Conservation (phyloP, 2,329 filamentous ascomycete species). For the Microsporum canis region DNA sequence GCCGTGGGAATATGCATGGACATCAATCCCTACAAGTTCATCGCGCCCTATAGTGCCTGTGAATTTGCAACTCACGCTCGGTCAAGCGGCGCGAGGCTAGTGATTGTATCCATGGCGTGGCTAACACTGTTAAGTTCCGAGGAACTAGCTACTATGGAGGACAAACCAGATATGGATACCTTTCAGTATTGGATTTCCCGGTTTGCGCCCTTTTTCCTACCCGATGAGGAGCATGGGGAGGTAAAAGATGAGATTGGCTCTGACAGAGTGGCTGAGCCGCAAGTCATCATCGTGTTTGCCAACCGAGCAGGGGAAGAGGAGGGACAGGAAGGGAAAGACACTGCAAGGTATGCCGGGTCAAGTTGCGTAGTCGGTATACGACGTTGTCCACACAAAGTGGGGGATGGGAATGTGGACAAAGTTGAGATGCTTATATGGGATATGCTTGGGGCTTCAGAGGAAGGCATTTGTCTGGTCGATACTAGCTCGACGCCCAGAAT, state of each 20-base stretch:
- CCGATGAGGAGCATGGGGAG: constrained; percentile 20
- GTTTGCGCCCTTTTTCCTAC: constrained; percentile 42
- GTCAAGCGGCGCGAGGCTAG: constrained; percentile 37
- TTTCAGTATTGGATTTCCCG: constrained; percentile 53
- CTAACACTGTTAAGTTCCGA: constrained; percentile 41
- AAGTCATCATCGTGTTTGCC: constrained; percentile 37
- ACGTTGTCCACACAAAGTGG: constrained; percentile 10
- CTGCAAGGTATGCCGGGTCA: constrained; percentile 39
- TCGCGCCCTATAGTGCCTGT: constrained; percentile 46
- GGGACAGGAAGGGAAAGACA: constrained; percentile 27
- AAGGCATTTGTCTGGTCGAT: constrained; percentile 39
- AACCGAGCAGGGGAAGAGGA: constrained; percentile 37
- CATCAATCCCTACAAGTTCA: constrained; percentile 53
- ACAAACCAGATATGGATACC: constrained; percentile 47
- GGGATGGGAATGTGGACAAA: constrained; percentile 7
- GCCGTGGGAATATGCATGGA: constrained; percentile 43
- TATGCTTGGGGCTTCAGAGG: constrained; percentile 34
- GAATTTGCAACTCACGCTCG: constrained; percentile 50
- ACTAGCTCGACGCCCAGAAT: constrained; percentile 31
- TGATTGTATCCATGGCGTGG: constrained; percentile 56
- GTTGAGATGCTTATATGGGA: constrained; percentile 36
- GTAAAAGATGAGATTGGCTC: constrained; percentile 18
- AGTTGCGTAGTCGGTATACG: constrained; percentile 33
- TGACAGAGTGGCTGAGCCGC: constrained; percentile 15
- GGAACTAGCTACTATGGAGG: constrained; percentile 36